Conservation (phyloP, 228 moss, liverwort and hornwort species). For the Sphagnum fallax region DNA sequence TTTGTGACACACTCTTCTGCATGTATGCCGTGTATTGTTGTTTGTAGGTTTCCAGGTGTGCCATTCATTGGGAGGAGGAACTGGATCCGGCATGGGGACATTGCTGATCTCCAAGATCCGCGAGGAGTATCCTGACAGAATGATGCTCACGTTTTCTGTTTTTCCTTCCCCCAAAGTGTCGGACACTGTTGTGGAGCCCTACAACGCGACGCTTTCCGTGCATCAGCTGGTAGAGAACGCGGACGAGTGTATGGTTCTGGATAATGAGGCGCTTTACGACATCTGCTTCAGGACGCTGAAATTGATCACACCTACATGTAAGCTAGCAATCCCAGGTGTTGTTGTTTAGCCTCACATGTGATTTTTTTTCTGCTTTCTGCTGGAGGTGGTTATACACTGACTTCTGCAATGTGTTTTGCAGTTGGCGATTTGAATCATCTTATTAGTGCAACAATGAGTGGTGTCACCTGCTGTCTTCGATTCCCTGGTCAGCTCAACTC, state of each 20-base stretch:
- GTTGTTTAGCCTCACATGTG: neutral
- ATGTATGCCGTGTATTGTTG: neutral
- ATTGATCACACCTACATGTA: slow-evolving; percentile 1
- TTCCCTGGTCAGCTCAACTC: slow-evolving; percentile 39
- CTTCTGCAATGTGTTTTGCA: neutral
- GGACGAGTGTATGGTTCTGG: slow-evolving; percentile 11
- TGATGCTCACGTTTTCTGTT: slow-evolving; percentile 2
- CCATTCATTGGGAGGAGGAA: slow-evolving; percentile 1
- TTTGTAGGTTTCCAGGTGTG: slow-evolving; percentile 2
- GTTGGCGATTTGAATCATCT: slow-evolving; percentile 2
- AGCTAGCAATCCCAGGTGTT: neutral
- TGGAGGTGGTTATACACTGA: neutral
- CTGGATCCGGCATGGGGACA: slow-evolving; percentile 2
- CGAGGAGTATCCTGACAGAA: slow-evolving; percentile 2
- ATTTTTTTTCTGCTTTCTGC: neutral
- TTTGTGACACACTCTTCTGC: no score
- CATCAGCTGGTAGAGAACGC: slow-evolving; percentile 29
- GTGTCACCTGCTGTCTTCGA: slow-evolving; percentile 10
- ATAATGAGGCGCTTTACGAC: slow-evolving; percentile 21
- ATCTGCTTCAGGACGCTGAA: slow-evolving; percentile 22
- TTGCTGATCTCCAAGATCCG: slow-evolving; percentile 3
- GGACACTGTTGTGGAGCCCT: slow-evolving; percentile 1
- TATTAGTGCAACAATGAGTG: neutral
- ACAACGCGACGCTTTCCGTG: slow-evolving; percentile 1
- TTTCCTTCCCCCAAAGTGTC: slow-evolving; percentile 10